Evolutionary conservation across 2,329 filamentous ascomycete species (phyloP).

Genomic region (Botryotinia calthae): DNA sequence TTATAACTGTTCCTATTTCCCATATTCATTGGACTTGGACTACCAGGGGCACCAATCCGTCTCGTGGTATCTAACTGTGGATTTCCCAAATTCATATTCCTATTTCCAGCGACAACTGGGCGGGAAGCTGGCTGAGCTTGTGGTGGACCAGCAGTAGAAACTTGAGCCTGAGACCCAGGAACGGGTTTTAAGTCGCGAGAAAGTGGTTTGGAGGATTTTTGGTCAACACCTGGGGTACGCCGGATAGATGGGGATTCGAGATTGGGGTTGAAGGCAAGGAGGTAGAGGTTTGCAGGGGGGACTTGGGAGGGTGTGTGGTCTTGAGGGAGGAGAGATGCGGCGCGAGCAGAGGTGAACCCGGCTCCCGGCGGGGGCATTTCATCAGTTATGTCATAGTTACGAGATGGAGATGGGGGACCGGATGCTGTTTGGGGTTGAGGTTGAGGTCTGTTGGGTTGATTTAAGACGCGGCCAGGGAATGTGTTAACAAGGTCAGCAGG

Average conservation of each 20-base stretch:
- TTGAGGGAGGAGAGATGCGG: constrained; percentile 56
- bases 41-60: constrained; percentile 58
- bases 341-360: constrained; percentile 70
- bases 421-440: neutral
- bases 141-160: constrained; percentile 31
- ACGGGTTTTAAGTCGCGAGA: constrained; percentile 56
- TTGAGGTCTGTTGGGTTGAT: constrained; percentile 37
- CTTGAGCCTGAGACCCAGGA: constrained; percentile 37
- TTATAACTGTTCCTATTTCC: constrained; percentile 58
- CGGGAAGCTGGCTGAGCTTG: constrained; percentile 31
- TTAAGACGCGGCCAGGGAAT: constrained; percentile 32
- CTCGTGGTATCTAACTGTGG: constrained; percentile 46
- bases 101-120: neutral
- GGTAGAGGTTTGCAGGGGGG: constrained; percentile 45
- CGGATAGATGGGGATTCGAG: constrained; percentile 81
- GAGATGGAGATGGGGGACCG: constrained; percentile 30
- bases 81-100: constrained; percentile 1
- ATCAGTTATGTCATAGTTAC: constrained; percentile 23
- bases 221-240: constrained; percentile 84
- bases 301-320: constrained; percentile 24
- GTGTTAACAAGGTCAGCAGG: constrained; percentile 24
- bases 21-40: constrained; percentile 49
- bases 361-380: constrained; percentile 32
- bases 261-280: constrained; percentile 67
- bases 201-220: constrained; percentile 70